Evolutionary conservation across 2,329 filamentous ascomycete genomes (phyloP).

Genomic region (Fusarium pseudocircinatum): DNA sequence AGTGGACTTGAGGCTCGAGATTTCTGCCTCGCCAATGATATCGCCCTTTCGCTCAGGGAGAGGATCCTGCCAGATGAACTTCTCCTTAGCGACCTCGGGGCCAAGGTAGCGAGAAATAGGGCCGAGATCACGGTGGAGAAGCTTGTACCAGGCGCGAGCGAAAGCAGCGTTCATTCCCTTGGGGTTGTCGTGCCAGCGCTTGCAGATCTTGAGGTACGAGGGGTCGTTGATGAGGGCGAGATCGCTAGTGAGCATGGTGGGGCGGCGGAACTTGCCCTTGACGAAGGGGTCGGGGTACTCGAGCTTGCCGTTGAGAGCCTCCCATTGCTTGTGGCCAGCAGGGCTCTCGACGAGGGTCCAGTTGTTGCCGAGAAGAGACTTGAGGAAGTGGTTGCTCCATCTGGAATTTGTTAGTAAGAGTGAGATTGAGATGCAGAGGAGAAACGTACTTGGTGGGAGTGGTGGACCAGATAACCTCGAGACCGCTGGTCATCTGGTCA

Average conservation of each 20-base stretch:
- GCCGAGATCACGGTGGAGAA: conserved; percentile 82
- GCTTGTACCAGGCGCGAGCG: conserved; percentile 82
- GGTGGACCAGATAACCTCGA: conserved; percentile 83
- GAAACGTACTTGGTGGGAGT: conserved; percentile 68
- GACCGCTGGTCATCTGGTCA: conserved; percentile 77
- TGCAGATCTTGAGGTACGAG: conserved; percentile 78
- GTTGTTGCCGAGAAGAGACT: conserved; percentile 81
- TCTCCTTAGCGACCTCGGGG: conserved; percentile 76
- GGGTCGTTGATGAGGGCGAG: conserved; percentile 77
- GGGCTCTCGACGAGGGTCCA: conserved; percentile 82
- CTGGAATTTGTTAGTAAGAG: conserved; percentile 12
- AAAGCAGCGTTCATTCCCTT: conserved; percentile 76
- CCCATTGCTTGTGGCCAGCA: conserved; percentile 77
- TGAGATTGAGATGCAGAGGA: rapidly evolving
- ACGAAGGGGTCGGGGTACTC: conserved; percentile 79
- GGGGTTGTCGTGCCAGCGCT: conserved; percentile 74
- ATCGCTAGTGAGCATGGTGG: conserved; percentile 82
- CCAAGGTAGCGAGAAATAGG: conserved; percentile 76
- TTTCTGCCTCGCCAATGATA: conserved; percentile 69
- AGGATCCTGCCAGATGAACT: conserved; percentile 79
- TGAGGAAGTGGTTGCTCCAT: conserved; percentile 79
- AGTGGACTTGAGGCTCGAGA: conserved; percentile 72
- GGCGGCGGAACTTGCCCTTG: conserved; percentile 74
- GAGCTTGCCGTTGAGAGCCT: conserved; percentile 73
- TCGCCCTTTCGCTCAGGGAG: conserved; percentile 68